Percentiles rank a stretch among this genome's conserved stretches.
Evolutionary conservation across 1,284 basidiomycete species (phyloP).

Genomic region (Cerrena zonata): DNA sequence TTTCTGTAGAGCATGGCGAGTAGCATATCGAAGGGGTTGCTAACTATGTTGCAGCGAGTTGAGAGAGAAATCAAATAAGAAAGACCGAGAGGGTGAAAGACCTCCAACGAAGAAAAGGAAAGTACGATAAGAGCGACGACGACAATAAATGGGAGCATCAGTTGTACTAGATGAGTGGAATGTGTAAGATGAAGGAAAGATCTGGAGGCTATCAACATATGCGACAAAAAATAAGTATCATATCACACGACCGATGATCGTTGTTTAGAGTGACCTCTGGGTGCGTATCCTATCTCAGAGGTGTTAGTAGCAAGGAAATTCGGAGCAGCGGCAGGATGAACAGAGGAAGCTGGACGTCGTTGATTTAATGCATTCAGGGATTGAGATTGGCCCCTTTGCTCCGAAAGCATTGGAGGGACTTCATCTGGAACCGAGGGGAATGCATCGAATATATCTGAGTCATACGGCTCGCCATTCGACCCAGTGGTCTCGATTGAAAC

Average conservation of each 20-base stretch:
- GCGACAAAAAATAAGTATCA: not conserved
- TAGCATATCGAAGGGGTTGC: not conserved
- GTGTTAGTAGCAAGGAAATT: not conserved
- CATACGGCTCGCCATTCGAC: slow-evolving; percentile 23
- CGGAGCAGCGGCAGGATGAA: not conserved
- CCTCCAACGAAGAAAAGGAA: not conserved
- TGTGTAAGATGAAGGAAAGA: not conserved
- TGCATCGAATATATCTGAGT: slow-evolving; percentile 28
- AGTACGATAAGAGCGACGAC: not conserved
- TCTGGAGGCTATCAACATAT: not conserved
- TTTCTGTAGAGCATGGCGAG: not conserved
- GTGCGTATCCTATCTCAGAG: not conserved
- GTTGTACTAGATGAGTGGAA: not conserved
- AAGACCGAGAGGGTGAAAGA: not conserved
- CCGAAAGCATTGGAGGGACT: slow-evolving; percentile 11
- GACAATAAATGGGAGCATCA: not conserved
- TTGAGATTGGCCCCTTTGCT: slow-evolving; percentile 22
- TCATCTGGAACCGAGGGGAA: slow-evolving; percentile 31
- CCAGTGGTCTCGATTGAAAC: slow-evolving; percentile 24
- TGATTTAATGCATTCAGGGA: not conserved
- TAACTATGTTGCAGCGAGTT: too few relatives aligned
- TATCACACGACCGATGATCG: slow-evolving; percentile 1
- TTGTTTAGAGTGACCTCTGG: slow-evolving; percentile 1
- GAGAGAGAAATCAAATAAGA: not conserved
- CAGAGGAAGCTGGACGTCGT: not conserved